Evolutionary conservation across 1,139 yeast species (phyloP).

Genomic region (Magnusiomyces paraingens): DNA sequence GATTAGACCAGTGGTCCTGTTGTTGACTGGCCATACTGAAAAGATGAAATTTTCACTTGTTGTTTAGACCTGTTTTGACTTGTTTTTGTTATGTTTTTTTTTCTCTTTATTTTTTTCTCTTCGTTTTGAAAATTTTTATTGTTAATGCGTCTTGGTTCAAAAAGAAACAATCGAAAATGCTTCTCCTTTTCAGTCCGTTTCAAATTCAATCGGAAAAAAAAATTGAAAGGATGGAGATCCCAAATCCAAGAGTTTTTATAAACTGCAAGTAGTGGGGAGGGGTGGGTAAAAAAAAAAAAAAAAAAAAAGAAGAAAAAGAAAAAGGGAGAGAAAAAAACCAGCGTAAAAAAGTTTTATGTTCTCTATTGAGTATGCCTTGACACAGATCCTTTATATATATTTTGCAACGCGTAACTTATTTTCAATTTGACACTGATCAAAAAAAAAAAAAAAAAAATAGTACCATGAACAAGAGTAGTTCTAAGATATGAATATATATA

Average conservation of each 20-base stretch:
- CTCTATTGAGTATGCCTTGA: too few relatives aligned
- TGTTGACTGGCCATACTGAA: constrained; percentile 10
- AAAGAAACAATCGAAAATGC: background rate
- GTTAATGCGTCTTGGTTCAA: too few relatives aligned
- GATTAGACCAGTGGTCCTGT: constrained; percentile 13
- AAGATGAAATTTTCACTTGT: background rate
- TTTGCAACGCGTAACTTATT: too few relatives aligned
- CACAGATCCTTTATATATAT: background rate
- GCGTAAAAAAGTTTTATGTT: background rate
- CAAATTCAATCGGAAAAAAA: background rate
- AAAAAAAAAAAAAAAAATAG: background rate
- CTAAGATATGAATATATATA: too few relatives aligned
- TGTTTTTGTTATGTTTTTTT: background rate
- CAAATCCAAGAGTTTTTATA: background rate
- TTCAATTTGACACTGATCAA: background rate
- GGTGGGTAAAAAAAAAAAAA: background rate
- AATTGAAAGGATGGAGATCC: background rate
- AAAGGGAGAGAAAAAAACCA: background rate
- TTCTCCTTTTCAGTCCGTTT: background rate
- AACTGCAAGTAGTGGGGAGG: background rate
- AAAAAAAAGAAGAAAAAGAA: background rate
- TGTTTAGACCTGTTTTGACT: background rate
- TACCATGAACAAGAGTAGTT: too few relatives aligned
- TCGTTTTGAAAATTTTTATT: too few relatives aligned
- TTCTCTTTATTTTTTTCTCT: too few relatives aligned